Evolutionary conservation across 169 alveolate species (phyloP).

Genomic region (Plasmodium cynomolgi): DNA sequence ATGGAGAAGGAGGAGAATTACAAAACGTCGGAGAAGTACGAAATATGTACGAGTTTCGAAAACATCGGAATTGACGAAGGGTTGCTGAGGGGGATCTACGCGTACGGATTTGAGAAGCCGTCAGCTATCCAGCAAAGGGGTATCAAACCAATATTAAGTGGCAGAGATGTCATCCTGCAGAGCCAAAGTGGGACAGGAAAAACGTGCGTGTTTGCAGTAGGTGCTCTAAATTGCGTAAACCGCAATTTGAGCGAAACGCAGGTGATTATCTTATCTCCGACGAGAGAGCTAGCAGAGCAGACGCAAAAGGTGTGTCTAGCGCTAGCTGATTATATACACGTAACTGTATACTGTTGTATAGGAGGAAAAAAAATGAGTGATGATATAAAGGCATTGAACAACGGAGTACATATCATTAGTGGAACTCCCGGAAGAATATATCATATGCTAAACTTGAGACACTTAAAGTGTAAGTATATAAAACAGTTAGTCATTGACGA

Average conservation of each 20-base stretch:
- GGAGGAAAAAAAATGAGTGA: slow-evolving; percentile 99
- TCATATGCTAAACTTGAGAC: slow-evolving; percentile 97
- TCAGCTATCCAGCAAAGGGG: slow-evolving; percentile 99
- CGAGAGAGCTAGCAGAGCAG: slow-evolving; percentile 99
- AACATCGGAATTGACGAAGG: slow-evolving; percentile 95
- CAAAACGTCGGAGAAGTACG: slow-evolving; percentile 49
- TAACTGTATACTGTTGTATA: slow-evolving; percentile 96
- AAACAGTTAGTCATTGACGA: slow-evolving; percentile 97
- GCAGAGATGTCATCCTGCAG: slow-evolving; percentile 98
- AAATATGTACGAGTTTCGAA: slow-evolving; percentile 89
- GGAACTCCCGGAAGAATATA: slow-evolving; percentile 99
- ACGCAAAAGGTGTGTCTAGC: slow-evolving; percentile 93
- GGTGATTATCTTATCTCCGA: slow-evolving; percentile 98
- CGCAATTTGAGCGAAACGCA: slow-evolving; percentile 92
- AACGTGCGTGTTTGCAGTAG: slow-evolving; percentile 98
- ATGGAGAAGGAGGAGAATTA: slow-evolving; percentile 53
- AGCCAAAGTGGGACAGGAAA: slow-evolving; percentile 99
- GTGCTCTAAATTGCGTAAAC: slow-evolving; percentile 95
- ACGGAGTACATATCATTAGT: slow-evolving; percentile 99
- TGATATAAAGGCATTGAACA: slow-evolving; percentile 94
- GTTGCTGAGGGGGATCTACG: slow-evolving; percentile 96
- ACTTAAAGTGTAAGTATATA: slow-evolving; percentile 92
- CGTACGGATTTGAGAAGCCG: slow-evolving; percentile 99
- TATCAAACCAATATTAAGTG: slow-evolving; percentile 98
- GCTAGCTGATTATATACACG: slow-evolving; percentile 92